Base-by-base conservation (phyloP, 2,329 filamentous ascomycete species). In the Pyricularia grisea region DNA sequence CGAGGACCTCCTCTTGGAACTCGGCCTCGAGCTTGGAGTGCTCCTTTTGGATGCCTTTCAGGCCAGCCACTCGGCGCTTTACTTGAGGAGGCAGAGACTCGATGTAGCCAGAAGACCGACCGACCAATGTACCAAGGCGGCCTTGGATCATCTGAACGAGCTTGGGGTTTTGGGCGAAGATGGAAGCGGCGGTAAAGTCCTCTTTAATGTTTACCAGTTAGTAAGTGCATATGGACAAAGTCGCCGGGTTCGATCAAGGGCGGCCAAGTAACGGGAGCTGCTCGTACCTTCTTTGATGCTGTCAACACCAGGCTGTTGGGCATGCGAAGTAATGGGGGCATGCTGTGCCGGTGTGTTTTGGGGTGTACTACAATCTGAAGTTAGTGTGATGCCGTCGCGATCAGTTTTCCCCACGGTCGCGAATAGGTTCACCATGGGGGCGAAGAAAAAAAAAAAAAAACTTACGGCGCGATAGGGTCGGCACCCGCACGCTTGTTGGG, bases 11-110 rank as follows among this genome's bases (percentile, higher is more conserved):
- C 81, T 98, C 94, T 81, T 99, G 96, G 82, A 99, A 98, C 82
- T 97, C 91, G 68, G 93, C 92, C 85, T 99, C 96, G 75, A 99
- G 90, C 84, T 98, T 97, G 71, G 94, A 92, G 84, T 99, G 95
- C 76, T 98, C 94, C 83, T 97, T 97, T 83, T 99, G 95, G 75
- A 99, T 93, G 74, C 94, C 96, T 85, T 98, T 97, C 72, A 99
- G 87, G 74, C 95, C 96, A 71, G 94, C 90, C 73, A 99, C 94
- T 78, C 95, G 94, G 79, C 92, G 92, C 80, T 94, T 93, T 76
- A 99, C 94, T 71, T 91, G 88, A 70, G 89, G 85, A 70, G 95
- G 95, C 23, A 99, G 90, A 28, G 92, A 97, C 86, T 99, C 95
- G 80, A 99, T 93, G 82, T 99, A 99, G 76, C 95, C 95, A 69